These are phyloP conservation scores for Leccinum boreale DNA, from an alignment of 768 basidiomycete genomes.

Conservation along the genomic window DNA sequence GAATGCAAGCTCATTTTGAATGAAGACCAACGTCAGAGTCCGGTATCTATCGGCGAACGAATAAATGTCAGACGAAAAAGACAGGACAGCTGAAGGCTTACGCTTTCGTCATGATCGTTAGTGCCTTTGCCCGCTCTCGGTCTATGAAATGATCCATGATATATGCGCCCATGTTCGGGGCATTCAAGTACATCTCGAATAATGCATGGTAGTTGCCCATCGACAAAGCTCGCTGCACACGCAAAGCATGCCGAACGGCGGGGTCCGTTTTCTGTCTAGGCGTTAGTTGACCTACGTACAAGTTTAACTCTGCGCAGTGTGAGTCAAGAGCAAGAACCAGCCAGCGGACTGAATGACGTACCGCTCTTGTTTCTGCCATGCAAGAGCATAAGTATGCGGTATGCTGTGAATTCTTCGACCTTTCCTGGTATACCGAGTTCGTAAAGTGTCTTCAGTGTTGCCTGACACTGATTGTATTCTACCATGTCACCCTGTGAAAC, in stretches of 20 bases:
- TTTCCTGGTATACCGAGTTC: slow-evolving; percentile 91
- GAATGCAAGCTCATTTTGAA: slow-evolving; percentile 83
- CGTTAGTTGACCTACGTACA: slow-evolving; percentile 97
- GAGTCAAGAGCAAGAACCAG: not conserved
- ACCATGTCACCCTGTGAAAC: slow-evolving; percentile 84
- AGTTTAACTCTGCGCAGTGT: slow-evolving; percentile 73
- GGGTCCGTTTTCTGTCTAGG: slow-evolving; percentile 78
- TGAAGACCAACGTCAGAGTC: slow-evolving; percentile 70
- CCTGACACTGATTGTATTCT: slow-evolving; percentile 98
- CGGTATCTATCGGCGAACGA: slow-evolving; percentile 59
- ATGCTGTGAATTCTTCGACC: slow-evolving; percentile 94
- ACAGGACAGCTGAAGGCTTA: slow-evolving; percentile 38
- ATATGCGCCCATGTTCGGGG: slow-evolving; percentile 97
- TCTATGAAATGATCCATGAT: slow-evolving; percentile 99
- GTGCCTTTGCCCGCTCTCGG: slow-evolving; percentile 81
- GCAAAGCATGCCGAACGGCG: slow-evolving; percentile 85
- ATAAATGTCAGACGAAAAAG: not conserved
- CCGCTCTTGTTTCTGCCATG: slow-evolving; percentile 94
- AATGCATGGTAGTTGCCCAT: slow-evolving; percentile 94
- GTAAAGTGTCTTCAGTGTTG: slow-evolving; percentile 84
- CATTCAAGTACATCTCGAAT: slow-evolving; percentile 77
- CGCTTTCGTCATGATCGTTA: slow-evolving; percentile 93
- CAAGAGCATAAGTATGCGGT: slow-evolving; percentile 93
- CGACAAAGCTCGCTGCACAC: slow-evolving; percentile 83
- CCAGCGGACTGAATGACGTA: slow-evolving; percentile 36